Evolutionary conservation across 2,329 filamentous ascomycete species (phyloP).

Genomic region (Botrytis porri): DNA sequence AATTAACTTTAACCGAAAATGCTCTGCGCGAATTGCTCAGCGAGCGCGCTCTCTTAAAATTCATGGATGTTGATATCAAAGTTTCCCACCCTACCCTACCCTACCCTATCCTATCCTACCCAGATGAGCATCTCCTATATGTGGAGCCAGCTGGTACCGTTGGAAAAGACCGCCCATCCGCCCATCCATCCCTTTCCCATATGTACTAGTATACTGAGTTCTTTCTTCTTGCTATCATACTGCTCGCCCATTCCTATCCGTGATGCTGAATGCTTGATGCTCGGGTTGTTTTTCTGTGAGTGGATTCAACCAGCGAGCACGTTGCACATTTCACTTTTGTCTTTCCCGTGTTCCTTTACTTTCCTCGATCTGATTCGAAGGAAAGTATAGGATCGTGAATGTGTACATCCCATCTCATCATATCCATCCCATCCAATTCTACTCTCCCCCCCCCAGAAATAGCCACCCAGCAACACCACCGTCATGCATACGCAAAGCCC

Average conservation of each 20-base stretch:
- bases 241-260: background rate
- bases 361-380: background rate
- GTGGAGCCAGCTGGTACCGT: background rate
- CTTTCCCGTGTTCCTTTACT: background rate
- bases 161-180: background rate
- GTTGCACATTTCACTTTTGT: background rate
- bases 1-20: background rate
- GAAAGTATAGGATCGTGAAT: background rate
- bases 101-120: background rate
- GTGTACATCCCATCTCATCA: background rate
- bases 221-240: background rate
- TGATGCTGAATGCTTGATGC: background rate
- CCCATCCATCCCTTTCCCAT: slow-evolving; percentile 2
- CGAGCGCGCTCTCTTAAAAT: background rate
- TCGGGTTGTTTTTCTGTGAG: background rate
- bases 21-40: background rate
- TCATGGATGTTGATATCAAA: background rate
- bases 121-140: background rate
- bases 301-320: background rate
- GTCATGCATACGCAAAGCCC: background rate
- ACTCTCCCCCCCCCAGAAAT: background rate
- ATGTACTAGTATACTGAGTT: slow-evolving; percentile 9
- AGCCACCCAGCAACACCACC: background rate
- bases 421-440: background rate
- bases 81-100: background rate